A percentile compares a stretch with the other conserved stretches of the same genome.
phyloP scores from a whole-genome alignment of 2,329 filamentous ascomycete genomes.

The Aspergillus sp. region DNA sequence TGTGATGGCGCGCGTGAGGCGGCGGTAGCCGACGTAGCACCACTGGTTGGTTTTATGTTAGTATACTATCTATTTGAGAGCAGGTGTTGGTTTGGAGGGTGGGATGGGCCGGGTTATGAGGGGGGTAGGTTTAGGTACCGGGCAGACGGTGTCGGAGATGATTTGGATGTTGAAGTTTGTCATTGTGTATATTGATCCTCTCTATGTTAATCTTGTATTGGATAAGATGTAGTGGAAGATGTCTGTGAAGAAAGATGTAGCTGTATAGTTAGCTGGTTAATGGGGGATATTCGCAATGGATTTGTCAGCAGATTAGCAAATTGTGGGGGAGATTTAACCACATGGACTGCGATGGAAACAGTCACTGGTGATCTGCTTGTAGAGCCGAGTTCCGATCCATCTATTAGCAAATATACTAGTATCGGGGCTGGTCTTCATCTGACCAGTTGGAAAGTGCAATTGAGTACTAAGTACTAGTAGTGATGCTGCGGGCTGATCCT shows the following conservation, averaged over 20 bases:
- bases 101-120: background rate
- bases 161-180: slow-evolving; percentile 74
- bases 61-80: too few species aligned
- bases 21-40: slow-evolving; percentile 79
- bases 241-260: too few species aligned
- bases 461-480: too few species aligned
- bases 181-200: slow-evolving; percentile 51
- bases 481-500: too few species aligned
- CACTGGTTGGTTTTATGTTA: slow-evolving; percentile 36
- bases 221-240: too few species aligned
- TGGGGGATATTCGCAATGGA: background rate
- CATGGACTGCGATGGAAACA: background rate
- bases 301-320: slow-evolving; percentile 10
- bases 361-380: too few species aligned
- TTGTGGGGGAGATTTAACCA: too few species aligned
- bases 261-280: too few species aligned
- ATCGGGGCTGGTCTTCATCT: too few species aligned
- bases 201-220: background rate
- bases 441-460: too few species aligned
- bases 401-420: too few species aligned
- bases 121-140: slow-evolving; percentile 40
- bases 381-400: too few species aligned
- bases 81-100: background rate
- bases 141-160: slow-evolving; percentile 80
- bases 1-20: slow-evolving; percentile 71